Conservation (phyloP, 2,329 filamentous ascomycete genomes). For the Cladosporium sp. region DNA sequence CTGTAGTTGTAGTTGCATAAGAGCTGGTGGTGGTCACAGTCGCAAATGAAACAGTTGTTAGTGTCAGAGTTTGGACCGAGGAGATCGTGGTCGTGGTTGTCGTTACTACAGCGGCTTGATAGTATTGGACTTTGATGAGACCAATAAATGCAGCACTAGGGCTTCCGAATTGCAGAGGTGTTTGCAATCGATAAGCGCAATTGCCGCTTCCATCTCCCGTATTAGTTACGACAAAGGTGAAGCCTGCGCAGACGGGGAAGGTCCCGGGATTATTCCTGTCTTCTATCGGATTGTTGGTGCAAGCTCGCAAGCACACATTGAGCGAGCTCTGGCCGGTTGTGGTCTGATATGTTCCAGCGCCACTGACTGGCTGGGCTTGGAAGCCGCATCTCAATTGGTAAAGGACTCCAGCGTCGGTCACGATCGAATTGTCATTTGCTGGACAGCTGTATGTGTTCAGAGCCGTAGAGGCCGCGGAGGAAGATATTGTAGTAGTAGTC, state of each 20-base stretch:
- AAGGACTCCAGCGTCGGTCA: constrained; percentile 16
- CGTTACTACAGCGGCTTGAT: not conserved
- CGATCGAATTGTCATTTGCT: constrained; percentile 12
- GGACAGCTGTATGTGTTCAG: constrained; percentile 15
- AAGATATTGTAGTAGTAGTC: not conserved
- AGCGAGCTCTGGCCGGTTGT: not conserved
- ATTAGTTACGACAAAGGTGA: not conserved
- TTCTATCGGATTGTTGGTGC: not conserved
- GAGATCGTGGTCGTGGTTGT: not conserved
- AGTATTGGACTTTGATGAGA: too few relatives aligned
- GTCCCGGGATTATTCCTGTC: not conserved
- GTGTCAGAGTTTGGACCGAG: constrained; percentile 3
- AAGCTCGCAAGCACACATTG: not conserved
- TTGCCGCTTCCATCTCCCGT: not conserved
- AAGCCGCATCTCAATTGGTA: constrained; percentile 19
- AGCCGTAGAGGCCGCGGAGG: not conserved
- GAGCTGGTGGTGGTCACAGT: constrained; percentile 8
- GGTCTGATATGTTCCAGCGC: not conserved
- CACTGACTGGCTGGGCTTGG: not conserved
- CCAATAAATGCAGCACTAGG: not conserved
- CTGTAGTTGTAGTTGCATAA: constrained; percentile 6
- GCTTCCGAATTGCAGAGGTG: not conserved
- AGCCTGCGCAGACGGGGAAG: not conserved
- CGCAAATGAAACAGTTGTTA: constrained; percentile 2
- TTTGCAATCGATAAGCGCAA: not conserved